Evolutionary conservation across 352 stramenopile species (phyloP), one percentile per base, ranked within the genome.

Genomic region (Globisporangium abappressorium): DNA sequence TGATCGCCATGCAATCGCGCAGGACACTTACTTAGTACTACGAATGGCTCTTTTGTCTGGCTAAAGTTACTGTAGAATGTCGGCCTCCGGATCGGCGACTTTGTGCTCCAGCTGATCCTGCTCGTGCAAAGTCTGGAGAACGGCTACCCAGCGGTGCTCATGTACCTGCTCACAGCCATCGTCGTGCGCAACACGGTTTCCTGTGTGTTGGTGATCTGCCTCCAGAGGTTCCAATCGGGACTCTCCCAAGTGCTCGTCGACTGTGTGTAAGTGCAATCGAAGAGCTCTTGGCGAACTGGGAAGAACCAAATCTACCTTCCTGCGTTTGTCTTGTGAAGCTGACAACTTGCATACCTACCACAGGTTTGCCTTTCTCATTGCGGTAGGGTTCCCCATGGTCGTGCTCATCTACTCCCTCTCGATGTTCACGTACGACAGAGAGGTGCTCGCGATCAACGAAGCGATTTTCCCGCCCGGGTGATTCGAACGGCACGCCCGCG

Each of bases 361-460:
- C 30, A 57, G 51, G 3, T 57, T 57, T 22, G 24, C 7, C 14
- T 69, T 85, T 1, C 60, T 79, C 9, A 65, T 82, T 15, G 62
- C 67, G 1, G 33, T 82, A 11, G 65, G 41, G 0, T 79, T 78
- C 33, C 33, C 78, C 6, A 68, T 80, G 7, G 1, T 75, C 18
- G 60, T 75, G 55, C 51, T 82, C 11, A 22, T 15, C 5, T 78
- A 78, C 49, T 77, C 67, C 14, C 51, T 80, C 26, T 22, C 38
- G n/a, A 68, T 24, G 0, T 75, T 84, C 36, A 60, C 68, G 9
- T 77, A 71, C 33, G 70, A 84, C 30, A 62, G 65, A 2, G 38
- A 26, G 18, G n/a, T 68, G 22, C 30, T 77, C 18, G 62, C 38
- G 0, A 73, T 79, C 58, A 78, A 79, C 51, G 12, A 59, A 0